phyloP scores from a whole-genome alignment of 2,329 filamentous ascomycete species.

The Hymenoscyphus linearis region DNA sequence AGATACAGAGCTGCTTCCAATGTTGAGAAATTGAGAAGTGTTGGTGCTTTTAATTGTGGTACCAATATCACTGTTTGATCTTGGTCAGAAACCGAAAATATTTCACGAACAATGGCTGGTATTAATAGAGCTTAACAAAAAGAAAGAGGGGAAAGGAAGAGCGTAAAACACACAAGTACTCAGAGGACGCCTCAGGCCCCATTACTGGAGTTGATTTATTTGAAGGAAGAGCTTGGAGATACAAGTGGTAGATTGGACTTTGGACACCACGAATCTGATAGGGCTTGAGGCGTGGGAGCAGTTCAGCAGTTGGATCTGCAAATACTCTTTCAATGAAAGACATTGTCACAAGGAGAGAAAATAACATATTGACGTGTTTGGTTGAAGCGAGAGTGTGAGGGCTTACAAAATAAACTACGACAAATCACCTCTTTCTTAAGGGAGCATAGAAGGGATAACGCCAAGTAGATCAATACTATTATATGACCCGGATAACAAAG shows the following conservation, averaged over 20 bases:
- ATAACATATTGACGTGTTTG: background rate
- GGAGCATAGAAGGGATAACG: background rate
- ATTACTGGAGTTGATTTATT: slow-evolving; percentile 41
- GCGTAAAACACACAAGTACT: slow-evolving; percentile 35
- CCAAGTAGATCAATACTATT: slow-evolving; percentile 1
- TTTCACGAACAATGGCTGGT: too few species aligned
- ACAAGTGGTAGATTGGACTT: slow-evolving; percentile 47
- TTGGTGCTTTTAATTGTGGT: slow-evolving; percentile 45
- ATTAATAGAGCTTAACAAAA: too few species aligned
- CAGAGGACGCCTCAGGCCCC: slow-evolving; percentile 44
- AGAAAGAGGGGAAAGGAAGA: too few species aligned
- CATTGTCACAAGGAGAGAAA: background rate
- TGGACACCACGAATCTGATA: slow-evolving; percentile 46
- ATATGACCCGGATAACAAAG: slow-evolving; percentile 10
- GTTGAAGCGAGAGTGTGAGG: background rate
- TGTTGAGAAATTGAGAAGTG: slow-evolving; percentile 43
- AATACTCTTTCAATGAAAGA: background rate
- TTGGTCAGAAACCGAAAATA: background rate
- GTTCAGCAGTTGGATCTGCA: slow-evolving; percentile 4
- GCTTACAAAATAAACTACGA: background rate
- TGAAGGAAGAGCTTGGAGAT: slow-evolving; percentile 39
- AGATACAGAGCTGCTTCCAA: slow-evolving; percentile 40
- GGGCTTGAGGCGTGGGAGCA: slow-evolving; percentile 19
- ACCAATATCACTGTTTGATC: slow-evolving; percentile 35
- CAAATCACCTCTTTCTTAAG: background rate